Base-by-base conservation (phyloP, 495 filamentous ascomycete species). In the Geoglossum glabrum region DNA sequence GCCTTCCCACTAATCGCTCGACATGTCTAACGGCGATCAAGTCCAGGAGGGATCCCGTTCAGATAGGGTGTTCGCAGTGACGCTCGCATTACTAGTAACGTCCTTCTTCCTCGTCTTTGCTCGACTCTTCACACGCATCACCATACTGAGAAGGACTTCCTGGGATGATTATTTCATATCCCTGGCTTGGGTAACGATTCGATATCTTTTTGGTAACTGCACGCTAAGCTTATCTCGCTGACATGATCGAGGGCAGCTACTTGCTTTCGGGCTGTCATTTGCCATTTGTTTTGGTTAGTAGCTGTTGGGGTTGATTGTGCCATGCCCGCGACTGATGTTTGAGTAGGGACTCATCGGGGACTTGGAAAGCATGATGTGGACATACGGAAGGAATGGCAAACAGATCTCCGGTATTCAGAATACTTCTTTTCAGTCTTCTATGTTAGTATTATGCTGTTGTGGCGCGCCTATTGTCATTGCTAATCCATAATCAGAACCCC, bases 341-440 rank as follows among this genome's bases (percentile, higher is more conserved):
- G 25, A 8, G 15, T 21, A 52, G 49, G 49, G 11, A 52, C 49
- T 17, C 25, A 13, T 27, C 49, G 49, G 6, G 88, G 88, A 25
- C 75, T 95, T 28, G 89, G 86, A 21, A 76, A 83, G n/a, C 86
- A 90, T 61, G 80, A 87, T 62, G 60, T 27, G 28, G 69, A 88
- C 61, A 80, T 94, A 54, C 69, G 69, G 1, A 54, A 61, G 17
- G 62, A 69, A 7, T 67, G 79, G 55, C 64, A 72, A 59, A 46
- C 66, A 10, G 64, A 68, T 1, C 70, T 90, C 57, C 79, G 79
- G 61, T 81, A 76, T 62, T 78, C 79, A 33, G 81, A 86, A 72
- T 93, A 90, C 77, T 79, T 76, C 55, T 89, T 90, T 63, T 85
- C 82, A n/a, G 78, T 90, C 17, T 72, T 93, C 52, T 93, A 93